Evolutionary conservation across 306 rosid species (phyloP).

Genomic region (Vigna unguiculata): DNA sequence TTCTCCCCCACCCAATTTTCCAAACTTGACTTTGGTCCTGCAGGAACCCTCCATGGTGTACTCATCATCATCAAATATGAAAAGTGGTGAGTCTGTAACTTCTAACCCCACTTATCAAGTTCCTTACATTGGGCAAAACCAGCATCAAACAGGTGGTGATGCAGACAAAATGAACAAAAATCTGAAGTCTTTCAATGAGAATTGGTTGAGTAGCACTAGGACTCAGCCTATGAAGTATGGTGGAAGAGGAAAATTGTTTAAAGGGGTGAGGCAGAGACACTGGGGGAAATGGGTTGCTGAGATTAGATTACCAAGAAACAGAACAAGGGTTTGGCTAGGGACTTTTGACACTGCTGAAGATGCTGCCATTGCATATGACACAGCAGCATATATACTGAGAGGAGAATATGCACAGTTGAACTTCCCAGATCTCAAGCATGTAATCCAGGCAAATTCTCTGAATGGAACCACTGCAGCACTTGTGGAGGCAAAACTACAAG

Average conservation of each 20-base stretch:
- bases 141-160: constrained; percentile 44
- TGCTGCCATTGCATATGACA: constrained; percentile 93
- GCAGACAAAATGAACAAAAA: constrained; percentile 52
- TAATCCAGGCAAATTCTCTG: constrained; percentile 66
- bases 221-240: constrained; percentile 73
- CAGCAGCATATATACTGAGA: constrained; percentile 87
- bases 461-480: constrained; percentile 80
- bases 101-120: constrained; percentile 44
- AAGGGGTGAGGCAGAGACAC: constrained; percentile 96
- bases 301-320: constrained; percentile 85
- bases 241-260: constrained; percentile 68
- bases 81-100: constrained; percentile 43
- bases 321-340: constrained; percentile 93
- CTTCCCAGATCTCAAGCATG: constrained; percentile 79
- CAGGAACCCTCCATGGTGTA: constrained; percentile 56
- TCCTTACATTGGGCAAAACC: constrained; percentile 46
- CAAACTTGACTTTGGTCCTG: constrained; percentile 71
- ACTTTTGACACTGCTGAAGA: constrained; percentile 91
- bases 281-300: constrained; percentile 99
- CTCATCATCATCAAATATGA: constrained; percentile 42
- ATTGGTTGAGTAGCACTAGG: constrained; percentile 69
- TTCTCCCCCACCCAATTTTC: constrained; percentile 47
- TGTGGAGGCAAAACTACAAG: constrained; percentile 79
- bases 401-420: constrained; percentile 89
- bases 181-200: constrained; percentile 56